These are phyloP conservation scores for Paspalum notatum DNA, from an alignment of 176 grass and related monocot genomes.

Conservation along the genomic window DNA sequence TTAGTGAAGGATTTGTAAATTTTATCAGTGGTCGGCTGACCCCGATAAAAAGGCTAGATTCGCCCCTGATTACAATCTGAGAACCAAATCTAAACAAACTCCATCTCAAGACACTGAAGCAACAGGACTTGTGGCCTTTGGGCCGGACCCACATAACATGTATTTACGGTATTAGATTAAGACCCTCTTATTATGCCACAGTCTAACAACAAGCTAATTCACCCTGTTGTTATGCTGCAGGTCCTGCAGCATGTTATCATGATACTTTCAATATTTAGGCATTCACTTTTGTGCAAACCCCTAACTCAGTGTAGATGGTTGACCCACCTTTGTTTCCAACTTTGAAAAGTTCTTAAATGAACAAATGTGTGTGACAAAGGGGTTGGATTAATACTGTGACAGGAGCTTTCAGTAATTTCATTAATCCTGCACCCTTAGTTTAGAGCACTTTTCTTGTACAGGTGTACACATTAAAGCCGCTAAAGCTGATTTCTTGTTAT, in stretches of 20 bases:
- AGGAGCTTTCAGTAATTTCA: background rate
- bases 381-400: background rate
- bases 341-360: background rate
- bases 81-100: no score
- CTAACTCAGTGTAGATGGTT: conserved; percentile 1
- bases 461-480: background rate
- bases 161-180: background rate
- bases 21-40: no score
- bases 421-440: conserved; percentile 7
- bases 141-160: background rate
- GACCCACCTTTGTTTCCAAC: background rate
- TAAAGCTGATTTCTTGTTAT: conserved; percentile 29
- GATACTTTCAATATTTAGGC: background rate
- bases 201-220: no score
- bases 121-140: no score
- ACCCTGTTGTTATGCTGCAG: background rate
- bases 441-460: conserved; percentile 11
- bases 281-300: background rate
- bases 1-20: no score
- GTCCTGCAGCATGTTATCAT: background rate
- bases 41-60: no score
- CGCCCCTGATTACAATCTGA: no score
- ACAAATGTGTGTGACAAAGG: background rate
- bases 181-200: background rate
- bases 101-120: no score